Evolutionary conservation across 2,329 filamentous ascomycete species (phyloP).

Genomic region (Pseudogymnoascus sp.): DNA sequence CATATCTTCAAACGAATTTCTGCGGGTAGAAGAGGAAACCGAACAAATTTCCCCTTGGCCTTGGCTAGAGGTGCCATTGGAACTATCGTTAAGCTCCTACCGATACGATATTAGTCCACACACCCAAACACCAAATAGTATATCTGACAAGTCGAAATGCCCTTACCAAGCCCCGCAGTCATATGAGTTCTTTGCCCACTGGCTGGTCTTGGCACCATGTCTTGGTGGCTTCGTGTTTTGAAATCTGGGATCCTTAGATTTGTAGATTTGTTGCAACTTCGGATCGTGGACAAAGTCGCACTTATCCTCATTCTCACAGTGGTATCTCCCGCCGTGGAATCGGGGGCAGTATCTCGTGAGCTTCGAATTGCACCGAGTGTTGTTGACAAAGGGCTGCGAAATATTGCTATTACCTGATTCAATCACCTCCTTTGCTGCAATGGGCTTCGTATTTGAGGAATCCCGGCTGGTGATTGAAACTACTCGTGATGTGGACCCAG

Average conservation of each 20-base stretch:
- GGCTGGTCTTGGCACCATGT: conserved; percentile 2
- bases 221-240: background rate
- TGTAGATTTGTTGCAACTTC: background rate
- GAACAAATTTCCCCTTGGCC: background rate
- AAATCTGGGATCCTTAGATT: background rate
- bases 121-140: background rate
- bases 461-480: background rate
- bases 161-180: conserved; percentile 9
- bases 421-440: background rate
- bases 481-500: background rate
- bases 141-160: background rate
- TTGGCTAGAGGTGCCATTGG: background rate
- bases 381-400: background rate
- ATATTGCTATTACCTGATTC: background rate
- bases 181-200: conserved; percentile 7
- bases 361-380: background rate
- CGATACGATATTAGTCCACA: conserved; percentile 4
- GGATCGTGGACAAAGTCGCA: background rate
- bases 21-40: conserved; percentile 11
- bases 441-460: background rate
- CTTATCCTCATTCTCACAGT: background rate
- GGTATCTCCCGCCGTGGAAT: background rate
- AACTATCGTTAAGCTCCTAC: background rate
- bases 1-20: conserved; percentile 14
- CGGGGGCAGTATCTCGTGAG: background rate